phyloP scores from a whole-genome alignment of 2,329 filamentous ascomycete genomes.

The Penicillium italicum region DNA sequence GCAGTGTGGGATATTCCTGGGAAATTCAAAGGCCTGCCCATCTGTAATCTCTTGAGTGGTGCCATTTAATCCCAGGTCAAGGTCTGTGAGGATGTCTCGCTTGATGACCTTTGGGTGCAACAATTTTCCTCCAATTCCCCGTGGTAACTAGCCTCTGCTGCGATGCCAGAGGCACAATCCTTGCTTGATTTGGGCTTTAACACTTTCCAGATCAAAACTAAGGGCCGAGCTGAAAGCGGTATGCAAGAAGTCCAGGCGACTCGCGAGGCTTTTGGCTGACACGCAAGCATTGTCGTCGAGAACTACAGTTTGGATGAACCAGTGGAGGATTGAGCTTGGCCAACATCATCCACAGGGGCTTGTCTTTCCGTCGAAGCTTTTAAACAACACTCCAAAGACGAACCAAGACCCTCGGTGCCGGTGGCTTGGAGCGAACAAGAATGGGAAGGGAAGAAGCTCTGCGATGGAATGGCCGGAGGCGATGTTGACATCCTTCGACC shows the following conservation, averaged over 20 bases:
- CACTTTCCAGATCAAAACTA: rapidly evolving
- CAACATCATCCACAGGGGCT: neutral
- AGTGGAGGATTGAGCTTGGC: neutral
- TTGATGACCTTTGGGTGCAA: rapidly evolving
- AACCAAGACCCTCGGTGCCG: neutral
- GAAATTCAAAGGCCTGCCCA: neutral
- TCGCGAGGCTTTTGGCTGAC: neutral
- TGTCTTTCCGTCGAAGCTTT: neutral
- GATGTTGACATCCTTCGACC: neutral
- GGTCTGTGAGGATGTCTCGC: neutral
- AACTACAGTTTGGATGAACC: neutral
- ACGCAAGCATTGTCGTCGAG: neutral
- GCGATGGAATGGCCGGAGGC: neutral
- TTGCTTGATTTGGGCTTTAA: neutral
- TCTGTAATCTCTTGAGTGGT: neutral
- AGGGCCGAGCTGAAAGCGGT: neutral
- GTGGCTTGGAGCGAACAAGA: neutral
- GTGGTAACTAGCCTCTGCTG: neutral
- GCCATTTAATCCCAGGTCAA: neutral
- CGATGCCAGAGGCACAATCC: neutral
- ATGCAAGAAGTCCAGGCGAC: too few species aligned
- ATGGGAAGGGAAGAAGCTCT: neutral
- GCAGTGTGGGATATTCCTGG: neutral
- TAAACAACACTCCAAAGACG: neutral
- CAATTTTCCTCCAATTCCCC: neutral